phyloP scores from a whole-genome alignment of 2,329 filamentous ascomycete genomes.

The Diaporthe australafricana region DNA sequence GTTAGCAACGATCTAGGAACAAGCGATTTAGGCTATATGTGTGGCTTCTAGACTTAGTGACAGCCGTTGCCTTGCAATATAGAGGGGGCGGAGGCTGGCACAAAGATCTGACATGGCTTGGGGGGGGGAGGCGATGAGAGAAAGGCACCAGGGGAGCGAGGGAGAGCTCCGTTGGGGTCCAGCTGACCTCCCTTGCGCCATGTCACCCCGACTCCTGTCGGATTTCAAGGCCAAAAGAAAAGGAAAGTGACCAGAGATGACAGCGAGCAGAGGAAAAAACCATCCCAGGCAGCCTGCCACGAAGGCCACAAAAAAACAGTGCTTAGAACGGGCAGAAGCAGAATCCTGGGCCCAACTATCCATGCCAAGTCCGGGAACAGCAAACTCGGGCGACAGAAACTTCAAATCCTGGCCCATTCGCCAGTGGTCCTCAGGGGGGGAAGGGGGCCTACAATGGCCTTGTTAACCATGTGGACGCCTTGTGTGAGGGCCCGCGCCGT shows the following conservation, averaged over 20 bases:
- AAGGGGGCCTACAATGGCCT: neutral
- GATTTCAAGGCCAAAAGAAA: neutral
- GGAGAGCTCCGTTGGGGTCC: slow-evolving; percentile 19
- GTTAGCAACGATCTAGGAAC: neutral
- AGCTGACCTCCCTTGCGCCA: slow-evolving; percentile 13
- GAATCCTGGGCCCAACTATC: neutral
- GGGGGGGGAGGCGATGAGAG: neutral
- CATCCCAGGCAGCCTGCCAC: neutral
- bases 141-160: neutral
- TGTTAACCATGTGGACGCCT: neutral
- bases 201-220: slow-evolving; percentile 16
- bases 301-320: neutral
- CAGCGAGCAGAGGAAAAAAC: neutral
- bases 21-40: neutral
- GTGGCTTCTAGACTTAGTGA: slow-evolving; percentile 19
- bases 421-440: neutral
- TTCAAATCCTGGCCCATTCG: neutral
- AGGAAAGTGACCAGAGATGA: neutral
- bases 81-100: slow-evolving; percentile 12
- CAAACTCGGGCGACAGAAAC: neutral
- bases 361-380: neutral
- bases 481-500: neutral
- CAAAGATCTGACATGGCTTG: slow-evolving; percentile 9
- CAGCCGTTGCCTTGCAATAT: slow-evolving; percentile 21
- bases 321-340: neutral